These are phyloP conservation scores for Avena atlantica DNA, from an alignment of 176 grass and related monocot species.

Conservation along the genomic window DNA sequence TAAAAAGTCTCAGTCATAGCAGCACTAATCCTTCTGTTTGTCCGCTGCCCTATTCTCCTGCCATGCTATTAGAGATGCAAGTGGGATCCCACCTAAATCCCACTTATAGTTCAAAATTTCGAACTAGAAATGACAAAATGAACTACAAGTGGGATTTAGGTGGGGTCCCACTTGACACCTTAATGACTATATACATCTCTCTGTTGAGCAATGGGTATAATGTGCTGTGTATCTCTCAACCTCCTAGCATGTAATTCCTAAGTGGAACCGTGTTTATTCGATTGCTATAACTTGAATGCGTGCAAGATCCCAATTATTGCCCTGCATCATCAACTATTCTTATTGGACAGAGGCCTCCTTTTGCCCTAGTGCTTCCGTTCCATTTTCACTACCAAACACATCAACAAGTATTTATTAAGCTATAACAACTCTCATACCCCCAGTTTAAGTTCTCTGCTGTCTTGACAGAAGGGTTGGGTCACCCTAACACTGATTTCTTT, in stretches of 20 bases:
- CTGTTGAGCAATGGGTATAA: background rate
- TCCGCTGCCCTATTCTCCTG: background rate
- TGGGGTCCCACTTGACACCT: no score
- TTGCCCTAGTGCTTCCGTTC: background rate
- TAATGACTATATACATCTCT: background rate
- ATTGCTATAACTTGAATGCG: background rate
- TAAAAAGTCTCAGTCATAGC: background rate
- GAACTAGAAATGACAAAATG: no score
- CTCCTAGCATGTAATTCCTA: background rate
- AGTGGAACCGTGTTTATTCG: background rate
- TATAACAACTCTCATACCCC: background rate
- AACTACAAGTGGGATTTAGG: no score
- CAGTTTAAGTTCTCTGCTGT: background rate
- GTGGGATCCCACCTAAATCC: no score
- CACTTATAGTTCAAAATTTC: no score
- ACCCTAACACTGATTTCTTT: background rate
- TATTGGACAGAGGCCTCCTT: background rate
- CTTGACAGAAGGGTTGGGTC: background rate
- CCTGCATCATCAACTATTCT: constrained; percentile 1
- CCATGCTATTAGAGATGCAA: background rate
- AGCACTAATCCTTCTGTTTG: background rate
- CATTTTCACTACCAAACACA: background rate
- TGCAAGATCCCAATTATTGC: background rate
- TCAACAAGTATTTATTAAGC: background rate
- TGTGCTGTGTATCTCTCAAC: background rate